Base-by-base conservation (phyloP, 2,329 filamentous ascomycete species). In the Pestalotiopsis sp. region DNA sequence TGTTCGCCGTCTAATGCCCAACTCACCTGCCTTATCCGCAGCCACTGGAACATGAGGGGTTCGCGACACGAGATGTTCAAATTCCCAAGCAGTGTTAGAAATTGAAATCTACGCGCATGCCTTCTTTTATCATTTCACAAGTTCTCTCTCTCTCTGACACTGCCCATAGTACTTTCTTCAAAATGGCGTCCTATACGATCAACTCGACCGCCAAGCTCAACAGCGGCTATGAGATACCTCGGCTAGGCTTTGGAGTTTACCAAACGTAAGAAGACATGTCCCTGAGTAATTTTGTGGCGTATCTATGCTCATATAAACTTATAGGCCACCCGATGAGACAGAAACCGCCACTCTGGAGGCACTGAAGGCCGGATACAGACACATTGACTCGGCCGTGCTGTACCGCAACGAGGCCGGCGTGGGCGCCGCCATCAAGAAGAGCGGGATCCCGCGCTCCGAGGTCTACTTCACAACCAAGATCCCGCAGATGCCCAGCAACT, bases 391-490 rank as follows among this genome's bases (percentile, higher is more conserved):
- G 9, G 86, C 86, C 2, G 83, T 83, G 6, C 79, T 76, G 9
- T 88, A 89, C 75, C 75, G 75, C 58, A 89, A 89, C 73, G 86
- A 89, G 72, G 82, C 80, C 14, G 80, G 80, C 13, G 83, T 81
- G 62, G 86, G 83, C 17, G 78, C 80, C 5, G 82, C 83, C 38
- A 82, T 88, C 68, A 74, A 80, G 49, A 65, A 69, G 4, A 49
- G 70, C 23, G 79, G 82, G 58, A 80, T 87, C 4, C 78, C 83
- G 4, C 83, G 86, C 62, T 79, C 80, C 38, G 78, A 86, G 2
- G 78, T 89, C 77, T 89, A 85, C 80, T 87, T 87, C 79, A 88
- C 86, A 39, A 84, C 85, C 72, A 89, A 89, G 76, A 80, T 89
- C 20, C 84, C 84, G 17, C 41, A 27, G 62, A 41, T 45, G 58